phyloP scores from a whole-genome alignment of 306 rosid genomes.

The Senna tora region DNA sequence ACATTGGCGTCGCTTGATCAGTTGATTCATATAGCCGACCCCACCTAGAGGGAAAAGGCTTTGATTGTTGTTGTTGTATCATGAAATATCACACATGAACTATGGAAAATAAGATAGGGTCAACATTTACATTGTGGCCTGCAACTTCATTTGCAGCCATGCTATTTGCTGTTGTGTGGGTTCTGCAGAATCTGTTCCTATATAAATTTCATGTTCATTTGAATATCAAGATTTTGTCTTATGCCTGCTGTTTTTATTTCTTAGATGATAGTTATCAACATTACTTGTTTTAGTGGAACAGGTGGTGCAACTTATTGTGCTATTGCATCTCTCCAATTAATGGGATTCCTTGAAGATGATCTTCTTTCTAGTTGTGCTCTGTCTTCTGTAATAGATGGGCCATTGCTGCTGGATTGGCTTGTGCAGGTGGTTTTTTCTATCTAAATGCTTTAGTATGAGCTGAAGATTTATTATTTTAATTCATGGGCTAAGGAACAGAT shows the following conservation, averaged over 20 bases:
- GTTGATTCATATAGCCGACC: too few relatives aligned
- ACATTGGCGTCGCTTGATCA: too few relatives aligned
- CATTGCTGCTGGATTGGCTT: slow-evolving; percentile 82
- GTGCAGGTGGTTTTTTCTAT: slow-evolving; percentile 61
- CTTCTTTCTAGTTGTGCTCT: slow-evolving; percentile 51
- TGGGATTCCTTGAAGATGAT: slow-evolving; percentile 86
- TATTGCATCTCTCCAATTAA: slow-evolving; percentile 79
- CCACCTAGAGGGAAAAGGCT: too few relatives aligned
- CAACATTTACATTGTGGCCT: background rate
- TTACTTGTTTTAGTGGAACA: slow-evolving; percentile 64
- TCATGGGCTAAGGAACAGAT: background rate
- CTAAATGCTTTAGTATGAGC: slow-evolving; percentile 17
- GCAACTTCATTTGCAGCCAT: background rate
- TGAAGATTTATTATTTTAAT: slow-evolving; percentile 17
- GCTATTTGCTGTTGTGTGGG: slow-evolving; percentile 6
- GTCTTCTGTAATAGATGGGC: slow-evolving; percentile 63
- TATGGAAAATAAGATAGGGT: slow-evolving; percentile 19
- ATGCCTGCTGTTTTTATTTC: slow-evolving; percentile 29
- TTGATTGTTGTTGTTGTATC: too few relatives aligned
- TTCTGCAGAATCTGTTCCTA: slow-evolving; percentile 6
- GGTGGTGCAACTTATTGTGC: slow-evolving; percentile 96
- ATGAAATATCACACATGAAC: background rate
- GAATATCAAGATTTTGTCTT: slow-evolving; percentile 12
- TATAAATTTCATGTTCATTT: slow-evolving; percentile 21
- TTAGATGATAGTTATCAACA: slow-evolving; percentile 49